Evolutionary conservation across 176 grass and related monocot species (phyloP).

Genomic region (Carex kokanica): DNA sequence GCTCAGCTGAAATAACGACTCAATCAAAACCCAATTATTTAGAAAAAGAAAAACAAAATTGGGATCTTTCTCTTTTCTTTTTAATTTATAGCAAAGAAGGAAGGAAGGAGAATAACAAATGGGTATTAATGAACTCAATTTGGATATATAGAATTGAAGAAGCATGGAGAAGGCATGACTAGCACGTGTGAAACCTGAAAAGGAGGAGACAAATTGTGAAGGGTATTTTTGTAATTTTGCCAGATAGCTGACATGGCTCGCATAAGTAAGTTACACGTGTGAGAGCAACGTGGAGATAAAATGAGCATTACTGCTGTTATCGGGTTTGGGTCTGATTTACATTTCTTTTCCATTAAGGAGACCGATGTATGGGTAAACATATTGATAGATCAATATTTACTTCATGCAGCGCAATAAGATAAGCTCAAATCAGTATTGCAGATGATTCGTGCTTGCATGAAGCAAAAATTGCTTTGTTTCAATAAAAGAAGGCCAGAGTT

Average conservation of each 20-base stretch:
- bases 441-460: too few species aligned
- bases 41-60: not conserved
- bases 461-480: too few species aligned
- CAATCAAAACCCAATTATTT: not conserved
- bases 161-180: not conserved
- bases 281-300: not conserved
- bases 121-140: not conserved
- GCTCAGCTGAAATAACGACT: slow-evolving; percentile 16
- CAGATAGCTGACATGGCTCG: too few species aligned
- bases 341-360: too few species aligned
- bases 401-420: too few species aligned
- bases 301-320: not conserved
- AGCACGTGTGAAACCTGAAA: not conserved
- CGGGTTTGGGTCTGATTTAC: not conserved
- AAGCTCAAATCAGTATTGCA: too few species aligned
- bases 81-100: not conserved
- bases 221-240: not conserved
- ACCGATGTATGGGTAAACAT: too few species aligned
- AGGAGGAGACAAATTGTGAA: not conserved
- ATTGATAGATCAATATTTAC: too few species aligned
- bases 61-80: not conserved
- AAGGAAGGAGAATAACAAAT: not conserved
- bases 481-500: too few species aligned
- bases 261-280: not conserved
- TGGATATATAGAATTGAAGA: not conserved